phyloP scores from a whole-genome alignment of 257 asterid genomes.

The Przewalskia tangutica region DNA sequence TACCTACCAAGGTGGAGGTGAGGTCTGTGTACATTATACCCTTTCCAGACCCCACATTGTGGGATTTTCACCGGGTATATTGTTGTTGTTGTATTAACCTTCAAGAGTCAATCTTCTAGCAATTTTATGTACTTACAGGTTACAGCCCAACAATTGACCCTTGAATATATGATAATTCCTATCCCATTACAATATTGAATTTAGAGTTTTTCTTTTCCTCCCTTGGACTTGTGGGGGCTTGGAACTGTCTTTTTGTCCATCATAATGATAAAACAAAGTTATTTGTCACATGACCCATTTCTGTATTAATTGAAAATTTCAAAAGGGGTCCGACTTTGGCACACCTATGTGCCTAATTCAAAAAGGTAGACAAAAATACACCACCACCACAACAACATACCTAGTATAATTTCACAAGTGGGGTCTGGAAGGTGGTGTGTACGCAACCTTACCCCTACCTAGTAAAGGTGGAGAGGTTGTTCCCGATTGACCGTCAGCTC shows the following conservation, averaged over 20 bases:
- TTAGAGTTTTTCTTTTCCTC: neutral
- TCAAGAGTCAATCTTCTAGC: neutral
- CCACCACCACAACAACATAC: neutral
- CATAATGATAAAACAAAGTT: neutral
- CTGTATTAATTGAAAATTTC: neutral
- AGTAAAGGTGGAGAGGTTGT: too few relatives aligned
- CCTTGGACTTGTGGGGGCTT: neutral
- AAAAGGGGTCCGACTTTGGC: neutral
- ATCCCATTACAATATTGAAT: neutral
- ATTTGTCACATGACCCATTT: neutral
- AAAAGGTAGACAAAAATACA: neutral
- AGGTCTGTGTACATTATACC: too few relatives aligned
- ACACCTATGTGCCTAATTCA: neutral
- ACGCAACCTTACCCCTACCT: too few relatives aligned
- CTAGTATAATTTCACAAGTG: too few relatives aligned
- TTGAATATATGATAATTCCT: neutral
- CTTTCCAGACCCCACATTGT: too few relatives aligned
- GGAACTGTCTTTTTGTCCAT: neutral
- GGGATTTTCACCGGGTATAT: too few relatives aligned
- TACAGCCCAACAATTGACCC: neutral
- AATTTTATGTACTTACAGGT: neutral
- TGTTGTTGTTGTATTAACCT: too few relatives aligned
- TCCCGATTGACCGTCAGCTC: too few relatives aligned
- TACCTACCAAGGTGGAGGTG: too few relatives aligned
- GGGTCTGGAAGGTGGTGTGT: too few relatives aligned